Base-by-base conservation (phyloP, 441 rosid genomes). In the Jatropha multifida region DNA sequence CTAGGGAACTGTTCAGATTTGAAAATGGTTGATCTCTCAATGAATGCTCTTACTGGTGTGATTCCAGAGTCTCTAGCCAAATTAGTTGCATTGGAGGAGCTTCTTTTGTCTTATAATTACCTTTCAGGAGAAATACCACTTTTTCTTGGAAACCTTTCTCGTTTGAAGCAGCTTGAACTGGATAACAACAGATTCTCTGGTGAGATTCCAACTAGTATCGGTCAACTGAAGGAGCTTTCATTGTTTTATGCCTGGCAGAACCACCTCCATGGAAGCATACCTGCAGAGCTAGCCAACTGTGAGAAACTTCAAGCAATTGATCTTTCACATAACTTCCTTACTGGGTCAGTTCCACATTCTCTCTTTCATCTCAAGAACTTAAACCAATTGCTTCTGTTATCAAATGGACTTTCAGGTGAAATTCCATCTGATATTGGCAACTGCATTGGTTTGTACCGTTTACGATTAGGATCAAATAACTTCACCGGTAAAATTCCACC, bases 201-300 rank as follows among this genome's bases (percentile, higher is more conserved):
- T 4, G 78, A 81, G 74, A 88, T 91, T 81, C 93, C 96, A 18
- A 13, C 88, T 3, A 27, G 83, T 58, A 76, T 89, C 23, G 96
- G 96, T 42, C 70, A 86, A 51, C 79, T 91, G 62, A 88, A 79
- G 72, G 86, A 88, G 82, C 93, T 91, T 44, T 77, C 81, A 20
- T 72, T 89, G 75, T 91, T 91, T 81, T 91, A 79, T 72, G 93
- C 92, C 13, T 91, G 96, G 93, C 85, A 91, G 76, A 89, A 91
- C 82, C 86, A 82, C 68, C 89, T 91, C 49, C 72, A 76, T 55
- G 93, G 93, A 71, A 79, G 83, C 82, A 87, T 91, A 74, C 93
- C 96, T 13, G 66, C 65, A 51, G 88, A 87, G 81, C 83, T 91
- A 2, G 88, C 85, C 71, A 79, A 81, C 74, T 91, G 96, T 63